A percentile compares a stretch with the other conserved stretches of the same genome.
These are phyloP conservation scores for Globisporangium radiosum DNA, from an alignment of 352 stramenopile species.

Conservation along the genomic window DNA sequence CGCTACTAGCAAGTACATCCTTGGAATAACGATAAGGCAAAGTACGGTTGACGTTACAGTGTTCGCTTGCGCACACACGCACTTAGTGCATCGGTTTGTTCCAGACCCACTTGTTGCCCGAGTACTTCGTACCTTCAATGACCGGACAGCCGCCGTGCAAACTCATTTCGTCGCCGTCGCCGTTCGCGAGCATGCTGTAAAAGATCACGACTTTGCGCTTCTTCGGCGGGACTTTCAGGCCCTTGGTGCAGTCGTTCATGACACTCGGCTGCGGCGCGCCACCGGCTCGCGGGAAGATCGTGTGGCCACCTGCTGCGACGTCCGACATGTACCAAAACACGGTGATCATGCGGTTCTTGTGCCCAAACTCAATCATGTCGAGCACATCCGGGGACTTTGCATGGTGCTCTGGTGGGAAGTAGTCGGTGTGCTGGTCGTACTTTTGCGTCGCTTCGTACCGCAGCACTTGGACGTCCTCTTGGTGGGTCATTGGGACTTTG, in stretches of 20 bases:
- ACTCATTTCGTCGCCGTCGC: conserved; percentile 52
- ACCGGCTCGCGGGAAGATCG: conserved; percentile 59
- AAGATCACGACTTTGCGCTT: conserved; percentile 80
- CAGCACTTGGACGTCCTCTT: conserved; percentile 66
- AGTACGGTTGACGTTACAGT: neutral
- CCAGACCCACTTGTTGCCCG: conserved; percentile 83
- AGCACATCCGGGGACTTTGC: conserved; percentile 36
- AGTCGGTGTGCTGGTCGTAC: conserved; percentile 72
- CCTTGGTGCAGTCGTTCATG: conserved; percentile 58
- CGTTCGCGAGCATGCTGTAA: conserved; percentile 74
- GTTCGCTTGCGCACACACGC: too few species aligned
- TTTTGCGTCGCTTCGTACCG: conserved; percentile 69
- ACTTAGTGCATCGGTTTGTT: conserved; percentile 42
- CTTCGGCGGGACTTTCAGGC: conserved; percentile 50
- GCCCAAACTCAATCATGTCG: conserved; percentile 48
- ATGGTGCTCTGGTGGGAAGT: conserved; percentile 40
- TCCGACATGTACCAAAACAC: conserved; percentile 87
- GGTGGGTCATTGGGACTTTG: conserved; percentile 49
- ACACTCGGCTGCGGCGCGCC: conserved; percentile 29
- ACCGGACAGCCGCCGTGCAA: conserved; percentile 66
- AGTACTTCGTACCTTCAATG: conserved; percentile 68
- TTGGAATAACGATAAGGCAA: neutral
- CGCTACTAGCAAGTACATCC: neutral
- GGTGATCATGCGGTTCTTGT: conserved; percentile 82
- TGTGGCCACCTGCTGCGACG: conserved; percentile 59